Evolutionary conservation across 2,329 filamentous ascomycete species (phyloP), one percentile per base, ranked within the genome.

Genomic region (Alternaria sp.): DNA sequence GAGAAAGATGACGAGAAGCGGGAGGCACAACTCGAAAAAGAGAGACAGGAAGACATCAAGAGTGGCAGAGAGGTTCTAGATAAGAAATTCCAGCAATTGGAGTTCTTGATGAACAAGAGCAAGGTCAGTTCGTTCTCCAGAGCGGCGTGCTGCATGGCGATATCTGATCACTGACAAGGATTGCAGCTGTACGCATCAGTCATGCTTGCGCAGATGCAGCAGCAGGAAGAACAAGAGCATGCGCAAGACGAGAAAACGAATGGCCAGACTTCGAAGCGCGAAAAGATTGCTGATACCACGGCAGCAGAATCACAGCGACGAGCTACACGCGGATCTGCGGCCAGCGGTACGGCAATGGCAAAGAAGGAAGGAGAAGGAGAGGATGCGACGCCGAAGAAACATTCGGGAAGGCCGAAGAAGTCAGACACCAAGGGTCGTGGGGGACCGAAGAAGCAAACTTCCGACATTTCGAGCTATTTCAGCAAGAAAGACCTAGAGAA

Each of bases 381-480:
- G 5, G 69, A 69, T 14, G 63, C 66, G 7, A 54, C 56, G 17
- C 51, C 65, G 3, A 66, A 62, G 56, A 75, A 68, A 40, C 69
- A 70, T 4, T 72, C 71, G 24, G 79, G 79, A n/a, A 68, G 74
- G 39, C 72, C 77, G 8, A 81, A 80, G 70, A 77, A 75, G 11
- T 61, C 71, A 49, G 68, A 67, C 73, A 60, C 61, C 1, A 74
- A 67, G 34, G 70, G 69, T 6, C 72, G 72, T 23, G 79, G 78
- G 13, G 67, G 73, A 41, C 72, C 76, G 7, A 81, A 80, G 70
- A 78, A 75, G 14, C 67, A 72, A 45, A 69, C 67, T 73, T 61
- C 63, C 0, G 83, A 81, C 56, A 88, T 89, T 34, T 82, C 85
- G 0, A 83, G 81, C 60, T 89, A 85, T 66, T 85, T 89, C 71